Evolutionary conservation across 2,329 filamentous ascomycete genomes (phyloP).

Genomic region (Fusarium tjaetaba): DNA sequence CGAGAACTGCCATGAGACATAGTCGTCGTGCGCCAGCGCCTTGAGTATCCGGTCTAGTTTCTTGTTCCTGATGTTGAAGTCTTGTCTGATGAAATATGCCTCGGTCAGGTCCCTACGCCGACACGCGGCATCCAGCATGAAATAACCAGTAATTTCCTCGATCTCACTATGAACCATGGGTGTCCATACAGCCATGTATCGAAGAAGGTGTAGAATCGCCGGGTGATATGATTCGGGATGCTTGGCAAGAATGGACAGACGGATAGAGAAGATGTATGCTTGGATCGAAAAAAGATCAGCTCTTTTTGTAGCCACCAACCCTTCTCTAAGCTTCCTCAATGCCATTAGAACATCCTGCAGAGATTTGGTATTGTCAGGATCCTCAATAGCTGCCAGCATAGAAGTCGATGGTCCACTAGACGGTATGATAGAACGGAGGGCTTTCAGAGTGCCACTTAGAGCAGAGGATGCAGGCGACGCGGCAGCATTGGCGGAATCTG

Average conservation of each 20-base stretch:
- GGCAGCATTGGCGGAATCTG: neutral
- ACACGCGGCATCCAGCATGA: conserved; percentile 89
- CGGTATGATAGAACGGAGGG: conserved; percentile 15
- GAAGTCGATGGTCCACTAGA: conserved; percentile 20
- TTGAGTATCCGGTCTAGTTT: conserved; percentile 74
- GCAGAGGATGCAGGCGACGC: conserved; percentile 8
- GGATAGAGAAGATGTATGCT: conserved; percentile 91
- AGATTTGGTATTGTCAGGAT: conserved; percentile 63
- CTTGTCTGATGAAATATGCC: conserved; percentile 73
- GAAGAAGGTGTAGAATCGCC: conserved; percentile 81
- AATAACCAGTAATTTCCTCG: conserved; percentile 81
- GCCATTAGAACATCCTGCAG: conserved; percentile 81
- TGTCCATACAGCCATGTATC: conserved; percentile 72
- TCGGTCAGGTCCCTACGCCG: conserved; percentile 78
- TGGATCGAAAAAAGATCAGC: conserved; percentile 85
- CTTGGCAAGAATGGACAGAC: conserved; percentile 80
- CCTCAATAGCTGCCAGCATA: conserved; percentile 32
- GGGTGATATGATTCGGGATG: conserved; percentile 92
- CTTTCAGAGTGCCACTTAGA: conserved; percentile 15
- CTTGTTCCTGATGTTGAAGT: conserved; percentile 71
- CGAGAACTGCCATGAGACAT: conserved; percentile 78
- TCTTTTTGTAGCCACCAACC: conserved; percentile 80
- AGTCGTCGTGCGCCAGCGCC: conserved; percentile 83
- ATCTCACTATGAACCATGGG: conserved; percentile 78
- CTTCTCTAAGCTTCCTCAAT: conserved; percentile 91